Percentiles rank a stretch among this genome's conserved stretches.
These are phyloP conservation scores for Sphenostylis stenocarpa DNA, from an alignment of 306 rosid genomes.

Conservation along the genomic window DNA sequence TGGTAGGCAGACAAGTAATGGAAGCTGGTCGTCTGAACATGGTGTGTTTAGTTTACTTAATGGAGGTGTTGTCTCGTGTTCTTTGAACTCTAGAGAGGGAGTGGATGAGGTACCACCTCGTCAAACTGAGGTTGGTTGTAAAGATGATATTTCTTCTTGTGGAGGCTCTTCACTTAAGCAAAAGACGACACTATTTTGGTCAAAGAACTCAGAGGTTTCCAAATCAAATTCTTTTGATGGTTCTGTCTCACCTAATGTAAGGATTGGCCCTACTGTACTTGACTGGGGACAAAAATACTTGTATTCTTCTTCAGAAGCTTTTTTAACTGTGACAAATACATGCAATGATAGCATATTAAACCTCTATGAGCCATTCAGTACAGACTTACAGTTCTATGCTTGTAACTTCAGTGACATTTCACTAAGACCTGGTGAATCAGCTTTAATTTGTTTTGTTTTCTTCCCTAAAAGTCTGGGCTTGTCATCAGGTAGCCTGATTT, in stretches of 20 bases:
- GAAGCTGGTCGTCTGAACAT: constrained; percentile 74
- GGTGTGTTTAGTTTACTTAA: constrained; percentile 75
- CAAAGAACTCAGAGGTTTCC: constrained; percentile 44
- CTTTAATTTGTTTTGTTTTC: constrained; percentile 68
- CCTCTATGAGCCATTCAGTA: constrained; percentile 89
- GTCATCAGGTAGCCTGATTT: constrained; percentile 76
- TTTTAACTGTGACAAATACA: constrained; percentile 71
- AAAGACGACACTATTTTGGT: constrained; percentile 47
- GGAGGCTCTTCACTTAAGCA: constrained; percentile 50
- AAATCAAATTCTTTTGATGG: constrained; percentile 51
- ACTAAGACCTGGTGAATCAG: constrained; percentile 77
- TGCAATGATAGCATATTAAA: constrained; percentile 74
- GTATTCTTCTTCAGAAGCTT: constrained; percentile 72
- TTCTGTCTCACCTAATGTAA: constrained; percentile 56
- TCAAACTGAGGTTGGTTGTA: constrained; percentile 47
- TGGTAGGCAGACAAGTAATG: constrained; percentile 48
- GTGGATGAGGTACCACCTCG: constrained; percentile 46
- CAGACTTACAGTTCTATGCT: constrained; percentile 84
- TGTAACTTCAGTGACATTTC: constrained; percentile 78
- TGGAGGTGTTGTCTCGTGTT: constrained; percentile 76
- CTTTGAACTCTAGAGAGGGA: constrained; percentile 65
- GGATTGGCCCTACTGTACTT: constrained; percentile 67
- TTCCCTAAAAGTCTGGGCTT: constrained; percentile 76
- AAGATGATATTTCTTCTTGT: constrained; percentile 56
- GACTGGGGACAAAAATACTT: constrained; percentile 77